These are phyloP conservation scores for Pseudogymnoascus sp. DNA, from an alignment of 2,329 filamentous ascomycete genomes.

Conservation along the genomic window DNA sequence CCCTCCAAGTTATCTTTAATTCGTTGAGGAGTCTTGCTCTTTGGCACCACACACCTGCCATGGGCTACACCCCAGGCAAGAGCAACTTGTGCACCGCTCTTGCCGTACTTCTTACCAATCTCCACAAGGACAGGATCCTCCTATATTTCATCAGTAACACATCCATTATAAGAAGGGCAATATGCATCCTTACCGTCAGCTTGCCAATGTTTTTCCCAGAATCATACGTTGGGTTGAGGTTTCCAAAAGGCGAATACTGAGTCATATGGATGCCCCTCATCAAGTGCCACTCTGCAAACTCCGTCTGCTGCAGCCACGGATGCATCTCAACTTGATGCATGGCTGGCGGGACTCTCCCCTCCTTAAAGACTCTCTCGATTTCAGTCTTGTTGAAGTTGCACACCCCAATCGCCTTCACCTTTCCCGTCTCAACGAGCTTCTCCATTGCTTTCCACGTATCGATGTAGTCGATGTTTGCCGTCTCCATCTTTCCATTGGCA, in stretches of 20 bases:
- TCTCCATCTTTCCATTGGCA: conserved; percentile 21
- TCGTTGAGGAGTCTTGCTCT: conserved; percentile 49
- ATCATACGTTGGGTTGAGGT: conserved; percentile 53
- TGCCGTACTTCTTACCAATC: conserved; percentile 46
- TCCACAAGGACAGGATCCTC: conserved; percentile 46
- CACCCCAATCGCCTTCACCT: conserved; percentile 50
- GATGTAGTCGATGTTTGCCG: conserved; percentile 29
- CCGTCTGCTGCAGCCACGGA: conserved; percentile 43
- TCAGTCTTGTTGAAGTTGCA: conserved; percentile 47
- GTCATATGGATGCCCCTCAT: conserved; percentile 36
- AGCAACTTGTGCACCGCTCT: conserved; percentile 49
- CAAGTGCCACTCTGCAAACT: conserved; percentile 38
- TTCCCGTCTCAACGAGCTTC: conserved; percentile 42
- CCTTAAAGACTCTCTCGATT: conserved; percentile 33
- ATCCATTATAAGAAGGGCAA: background rate
- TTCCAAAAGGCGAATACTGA: conserved; percentile 45
- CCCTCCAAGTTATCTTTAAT: conserved; percentile 56
- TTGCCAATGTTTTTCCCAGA: conserved; percentile 46
- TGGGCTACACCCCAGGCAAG: conserved; percentile 50
- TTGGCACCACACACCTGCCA: conserved; percentile 54
- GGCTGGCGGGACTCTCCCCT: conserved; percentile 41
- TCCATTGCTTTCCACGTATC: conserved; percentile 52
- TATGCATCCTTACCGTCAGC: conserved; percentile 21
- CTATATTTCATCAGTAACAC: conserved; percentile 12
- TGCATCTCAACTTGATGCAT: conserved; percentile 51